These are phyloP conservation scores for Mercurialis annua DNA, from an alignment of 345 rosid genomes.

Conservation along the genomic window DNA sequence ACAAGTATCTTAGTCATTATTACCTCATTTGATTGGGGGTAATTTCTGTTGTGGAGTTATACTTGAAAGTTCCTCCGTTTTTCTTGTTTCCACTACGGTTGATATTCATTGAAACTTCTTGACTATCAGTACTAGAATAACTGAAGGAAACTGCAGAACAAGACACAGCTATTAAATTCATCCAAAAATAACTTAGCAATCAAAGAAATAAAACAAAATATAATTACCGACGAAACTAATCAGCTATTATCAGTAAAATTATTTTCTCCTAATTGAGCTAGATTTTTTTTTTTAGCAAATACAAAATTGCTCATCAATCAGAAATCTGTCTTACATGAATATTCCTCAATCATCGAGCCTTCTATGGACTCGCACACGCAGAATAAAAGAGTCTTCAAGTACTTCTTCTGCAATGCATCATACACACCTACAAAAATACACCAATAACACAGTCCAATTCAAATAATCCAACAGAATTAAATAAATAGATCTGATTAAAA, in stretches of 20 bases:
- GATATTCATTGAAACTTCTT: constrained; percentile 84
- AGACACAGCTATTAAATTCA: neutral
- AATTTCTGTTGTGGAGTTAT: constrained; percentile 61
- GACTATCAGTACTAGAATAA: constrained; percentile 68
- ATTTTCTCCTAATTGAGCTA: too few species aligned
- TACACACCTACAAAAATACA: constrained; percentile 58
- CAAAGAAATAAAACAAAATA: neutral
- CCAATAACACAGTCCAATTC: neutral
- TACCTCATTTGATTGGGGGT: constrained; percentile 96
- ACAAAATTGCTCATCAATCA: neutral
- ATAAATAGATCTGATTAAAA: neutral
- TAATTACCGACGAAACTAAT: neutral
- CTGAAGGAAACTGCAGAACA: constrained; percentile 79
- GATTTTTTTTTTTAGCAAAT: too few species aligned
- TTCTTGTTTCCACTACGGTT: constrained; percentile 77
- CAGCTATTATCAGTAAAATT: neutral
- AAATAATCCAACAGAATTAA: neutral
- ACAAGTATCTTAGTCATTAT: neutral
- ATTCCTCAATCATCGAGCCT: constrained; percentile 89
- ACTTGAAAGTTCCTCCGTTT: constrained; percentile 64
- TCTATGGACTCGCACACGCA: constrained; percentile 73
- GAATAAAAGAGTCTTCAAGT: constrained; percentile 82
- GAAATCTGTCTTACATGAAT: constrained; percentile 53
- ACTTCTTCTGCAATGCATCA: constrained; percentile 88
- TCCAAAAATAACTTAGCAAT: neutral